Evolutionary conservation across 371 early-diverging fungal species (phyloP).

Genomic region (Actinomortierella wolfii): DNA sequence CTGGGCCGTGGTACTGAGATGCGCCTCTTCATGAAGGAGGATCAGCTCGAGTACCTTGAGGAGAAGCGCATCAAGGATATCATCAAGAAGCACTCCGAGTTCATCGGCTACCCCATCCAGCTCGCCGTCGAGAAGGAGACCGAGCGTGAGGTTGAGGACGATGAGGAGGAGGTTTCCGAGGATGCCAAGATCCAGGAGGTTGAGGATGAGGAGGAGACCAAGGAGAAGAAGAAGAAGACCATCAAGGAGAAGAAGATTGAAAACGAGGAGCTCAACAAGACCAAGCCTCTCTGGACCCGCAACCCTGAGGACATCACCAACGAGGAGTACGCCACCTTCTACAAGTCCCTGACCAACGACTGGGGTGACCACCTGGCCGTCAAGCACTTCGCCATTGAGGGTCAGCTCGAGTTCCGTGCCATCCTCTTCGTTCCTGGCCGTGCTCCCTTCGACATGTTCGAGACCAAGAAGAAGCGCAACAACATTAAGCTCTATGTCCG

Average conservation of each 20-base stretch:
- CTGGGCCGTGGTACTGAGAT: constrained; percentile 91
- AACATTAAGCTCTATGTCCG: constrained; percentile 96
- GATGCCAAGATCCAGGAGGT: constrained; percentile 74
- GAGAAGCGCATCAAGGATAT: constrained; percentile 90
- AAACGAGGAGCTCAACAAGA: constrained; percentile 89
- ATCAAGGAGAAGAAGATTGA: constrained; percentile 76
- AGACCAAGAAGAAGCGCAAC: constrained; percentile 89
- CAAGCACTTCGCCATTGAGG: constrained; percentile 94
- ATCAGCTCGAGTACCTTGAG: constrained; percentile 90
- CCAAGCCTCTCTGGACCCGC: constrained; percentile 95
- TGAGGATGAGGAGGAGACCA: constrained; percentile 66
- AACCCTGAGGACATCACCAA: constrained; percentile 88
- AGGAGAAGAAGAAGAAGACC: constrained; percentile 80
- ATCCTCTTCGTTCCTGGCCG: constrained; percentile 91
- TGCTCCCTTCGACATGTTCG: constrained; percentile 91
- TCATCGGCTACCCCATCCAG: constrained; percentile 94
- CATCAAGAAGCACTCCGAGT: constrained; percentile 95
- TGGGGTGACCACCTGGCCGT: constrained; percentile 94
- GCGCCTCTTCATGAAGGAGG: constrained; percentile 91
- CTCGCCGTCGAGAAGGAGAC: constrained; percentile 88
- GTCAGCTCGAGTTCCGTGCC: constrained; percentile 92
- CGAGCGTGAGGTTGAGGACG: constrained; percentile 86
- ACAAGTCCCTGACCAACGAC: constrained; percentile 94
- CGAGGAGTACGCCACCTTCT: constrained; percentile 93
- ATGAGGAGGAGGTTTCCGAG: constrained; percentile 66